Conservation (phyloP, 345 rosid species). For the Mallotus nudiflorus region DNA sequence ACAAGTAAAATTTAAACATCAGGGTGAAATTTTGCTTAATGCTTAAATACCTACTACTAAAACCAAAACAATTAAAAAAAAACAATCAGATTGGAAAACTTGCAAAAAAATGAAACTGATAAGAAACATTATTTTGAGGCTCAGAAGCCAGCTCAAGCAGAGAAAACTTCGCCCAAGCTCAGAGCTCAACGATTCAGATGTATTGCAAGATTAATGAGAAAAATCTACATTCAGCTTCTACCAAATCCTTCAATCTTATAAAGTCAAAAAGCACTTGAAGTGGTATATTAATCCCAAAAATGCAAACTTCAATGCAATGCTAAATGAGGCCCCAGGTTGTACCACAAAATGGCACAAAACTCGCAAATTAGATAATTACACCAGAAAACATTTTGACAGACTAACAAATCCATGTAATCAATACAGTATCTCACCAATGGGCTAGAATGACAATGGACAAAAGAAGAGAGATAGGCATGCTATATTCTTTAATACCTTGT, state of each 20-base stretch:
- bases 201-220: not conserved
- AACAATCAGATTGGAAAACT: not conserved
- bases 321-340: too few species aligned
- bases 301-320: too few species aligned
- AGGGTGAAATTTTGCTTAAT: not conserved
- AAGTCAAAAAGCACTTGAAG: too few species aligned
- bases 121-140: not conserved
- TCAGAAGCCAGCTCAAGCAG: not conserved
- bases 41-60: not conserved
- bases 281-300: too few species aligned
- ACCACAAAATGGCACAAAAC: too few species aligned
- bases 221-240: not conserved
- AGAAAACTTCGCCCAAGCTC: not conserved
- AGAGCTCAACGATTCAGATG: not conserved
- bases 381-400: too few species aligned
- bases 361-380: too few species aligned
- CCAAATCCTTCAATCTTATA: too few species aligned
- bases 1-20: not conserved
- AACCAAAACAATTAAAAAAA: not conserved
- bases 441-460: not conserved
- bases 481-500: slow-evolving; percentile 57
- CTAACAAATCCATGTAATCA: too few species aligned
- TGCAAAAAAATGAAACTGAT: not conserved
- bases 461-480: not conserved
- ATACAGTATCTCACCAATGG: too few species aligned